phyloP scores from a whole-genome alignment of 2,329 filamentous ascomycete species.

The Dactylellina haptotyla region DNA sequence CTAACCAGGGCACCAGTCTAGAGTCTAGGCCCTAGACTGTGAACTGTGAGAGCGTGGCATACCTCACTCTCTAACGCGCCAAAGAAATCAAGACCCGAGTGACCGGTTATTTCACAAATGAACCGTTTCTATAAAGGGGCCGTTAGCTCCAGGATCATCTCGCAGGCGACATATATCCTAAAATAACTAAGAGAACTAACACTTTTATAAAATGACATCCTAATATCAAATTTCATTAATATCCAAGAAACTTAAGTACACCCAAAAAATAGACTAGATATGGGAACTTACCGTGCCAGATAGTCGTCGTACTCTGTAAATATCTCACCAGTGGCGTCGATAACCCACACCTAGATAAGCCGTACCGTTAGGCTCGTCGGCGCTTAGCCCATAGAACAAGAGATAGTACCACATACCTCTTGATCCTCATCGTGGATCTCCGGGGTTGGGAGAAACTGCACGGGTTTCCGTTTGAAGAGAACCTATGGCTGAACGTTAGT shows the following conservation, averaged over 20 bases:
- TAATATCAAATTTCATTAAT: conserved; percentile 63
- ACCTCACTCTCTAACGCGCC: conserved; percentile 92
- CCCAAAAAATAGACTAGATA: background rate
- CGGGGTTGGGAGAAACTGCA: conserved; percentile 79
- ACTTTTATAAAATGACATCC: conserved; percentile 86
- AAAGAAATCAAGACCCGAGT: conserved; percentile 89
- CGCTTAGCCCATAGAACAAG: background rate
- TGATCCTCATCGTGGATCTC: conserved; percentile 80
- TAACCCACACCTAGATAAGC: conserved; percentile 81
- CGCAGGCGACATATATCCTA: background rate
- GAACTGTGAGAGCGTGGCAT: no score
- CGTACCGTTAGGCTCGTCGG: background rate
- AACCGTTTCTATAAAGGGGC: conserved; percentile 75
- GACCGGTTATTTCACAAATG: conserved; percentile 94
- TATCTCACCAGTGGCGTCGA: conserved; percentile 87
- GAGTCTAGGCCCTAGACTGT: no score
- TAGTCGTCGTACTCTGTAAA: conserved; percentile 91
- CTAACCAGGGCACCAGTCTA: no score
- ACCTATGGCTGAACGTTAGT: conserved; percentile 70
- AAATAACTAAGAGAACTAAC: conserved; percentile 14
- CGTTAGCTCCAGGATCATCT: conserved; percentile 34
- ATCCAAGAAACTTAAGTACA: background rate
- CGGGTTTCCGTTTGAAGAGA: conserved; percentile 93
- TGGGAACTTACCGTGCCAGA: conserved; percentile 74
- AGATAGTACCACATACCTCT: conserved; percentile 71